Evolutionary conservation across 345 rosid species (phyloP).

Genomic region (Brassica rapa): DNA sequence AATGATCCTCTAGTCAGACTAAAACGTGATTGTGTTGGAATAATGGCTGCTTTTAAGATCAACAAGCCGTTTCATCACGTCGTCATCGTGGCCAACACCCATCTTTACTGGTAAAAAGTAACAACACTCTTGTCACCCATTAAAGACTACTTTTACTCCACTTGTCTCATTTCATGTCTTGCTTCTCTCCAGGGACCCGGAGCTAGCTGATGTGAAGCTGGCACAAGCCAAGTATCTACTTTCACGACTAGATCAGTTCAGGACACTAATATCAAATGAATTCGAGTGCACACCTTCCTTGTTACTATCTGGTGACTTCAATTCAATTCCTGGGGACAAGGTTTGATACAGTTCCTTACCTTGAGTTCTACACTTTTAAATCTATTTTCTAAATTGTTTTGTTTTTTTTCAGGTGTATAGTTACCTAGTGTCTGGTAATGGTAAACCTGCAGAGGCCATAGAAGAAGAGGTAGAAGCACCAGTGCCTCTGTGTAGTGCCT

Average conservation of each 20-base stretch:
- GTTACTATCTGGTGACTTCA: slow-evolving; percentile 88
- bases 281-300: slow-evolving; percentile 65
- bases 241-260: slow-evolving; percentile 66
- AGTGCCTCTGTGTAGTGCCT: slow-evolving; percentile 64
- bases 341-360: slow-evolving; percentile 39
- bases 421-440: slow-evolving; percentile 66
- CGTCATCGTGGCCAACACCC: slow-evolving; percentile 83
- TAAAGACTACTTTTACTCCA: background rate
- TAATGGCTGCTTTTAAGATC: slow-evolving; percentile 86
- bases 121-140: background rate
- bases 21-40: slow-evolving; percentile 88
- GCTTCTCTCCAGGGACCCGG: slow-evolving; percentile 77
- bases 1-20: slow-evolving; percentile 65
- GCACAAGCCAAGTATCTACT: slow-evolving; percentile 89
- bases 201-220: slow-evolving; percentile 89
- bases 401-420: slow-evolving; percentile 64
- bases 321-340: slow-evolving; percentile 84
- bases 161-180: slow-evolving; percentile 10
- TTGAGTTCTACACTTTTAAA: background rate
- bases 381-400: background rate
- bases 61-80: slow-evolving; percentile 55
- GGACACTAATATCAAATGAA: slow-evolving; percentile 52
- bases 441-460: slow-evolving; percentile 22
- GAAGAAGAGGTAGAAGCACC: slow-evolving; percentile 56
- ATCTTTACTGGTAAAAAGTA: slow-evolving; percentile 69